Conservation (phyloP, 768 basidiomycete genomes). For the Xerocomellus intermedius region DNA sequence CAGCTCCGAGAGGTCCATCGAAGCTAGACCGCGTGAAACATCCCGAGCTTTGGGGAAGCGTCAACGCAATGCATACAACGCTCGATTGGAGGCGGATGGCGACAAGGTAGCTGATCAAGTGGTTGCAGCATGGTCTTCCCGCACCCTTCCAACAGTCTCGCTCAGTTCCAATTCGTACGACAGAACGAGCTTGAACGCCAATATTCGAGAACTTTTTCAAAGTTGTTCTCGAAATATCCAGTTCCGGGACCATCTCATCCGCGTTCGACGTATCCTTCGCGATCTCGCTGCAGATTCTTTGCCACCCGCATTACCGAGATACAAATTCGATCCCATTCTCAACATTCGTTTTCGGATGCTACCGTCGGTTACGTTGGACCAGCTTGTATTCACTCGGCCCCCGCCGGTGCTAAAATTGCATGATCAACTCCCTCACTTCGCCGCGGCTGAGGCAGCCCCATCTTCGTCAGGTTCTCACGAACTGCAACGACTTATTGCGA, state of each 20-base stretch:
- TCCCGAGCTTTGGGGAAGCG: not conserved
- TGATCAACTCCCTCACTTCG: not conserved
- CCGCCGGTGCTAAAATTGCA: not conserved
- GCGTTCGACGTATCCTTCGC: not conserved
- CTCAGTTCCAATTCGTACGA: not conserved
- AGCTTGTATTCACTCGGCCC: not conserved
- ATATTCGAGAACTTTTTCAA: not conserved
- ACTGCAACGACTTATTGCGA: conserved; percentile 1
- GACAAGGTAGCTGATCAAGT: not conserved
- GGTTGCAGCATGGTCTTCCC: not conserved
- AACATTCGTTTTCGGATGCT: not conserved
- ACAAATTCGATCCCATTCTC: not conserved
- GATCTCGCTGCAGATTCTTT: not conserved
- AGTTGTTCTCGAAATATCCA: not conserved
- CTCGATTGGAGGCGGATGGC: not conserved
- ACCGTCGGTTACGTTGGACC: not conserved
- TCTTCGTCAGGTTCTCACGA: not conserved
- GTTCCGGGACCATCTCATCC: not conserved
- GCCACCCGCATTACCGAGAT: not conserved
- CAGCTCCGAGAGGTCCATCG: not conserved
- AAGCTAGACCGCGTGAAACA: not conserved
- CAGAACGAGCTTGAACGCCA: not conserved
- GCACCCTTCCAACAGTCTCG: not conserved
- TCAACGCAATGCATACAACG: not conserved
- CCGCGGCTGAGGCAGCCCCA: not conserved